A percentile compares a stretch with the other conserved stretches of the same genome.
phyloP scores from a whole-genome alignment of 108 stramenopile genomes.

The Cyclotella atomus region DNA sequence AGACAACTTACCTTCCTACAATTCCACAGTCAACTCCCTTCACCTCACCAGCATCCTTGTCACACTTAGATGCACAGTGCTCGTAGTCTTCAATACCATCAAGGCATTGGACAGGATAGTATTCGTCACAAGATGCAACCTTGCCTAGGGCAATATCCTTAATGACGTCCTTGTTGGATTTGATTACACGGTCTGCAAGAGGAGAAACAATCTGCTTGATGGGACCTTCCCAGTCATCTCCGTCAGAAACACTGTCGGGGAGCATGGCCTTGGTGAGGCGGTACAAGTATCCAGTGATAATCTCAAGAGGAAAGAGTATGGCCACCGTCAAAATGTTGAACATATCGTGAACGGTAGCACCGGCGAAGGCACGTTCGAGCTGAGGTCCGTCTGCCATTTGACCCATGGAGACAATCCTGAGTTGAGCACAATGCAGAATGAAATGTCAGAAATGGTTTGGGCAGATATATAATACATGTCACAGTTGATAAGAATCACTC shows the following conservation, averaged over 20 bases:
- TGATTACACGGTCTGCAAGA: constrained; percentile 68
- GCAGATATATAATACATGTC: not conserved
- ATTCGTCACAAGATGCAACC: constrained; percentile 50
- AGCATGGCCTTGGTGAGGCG: constrained; percentile 70
- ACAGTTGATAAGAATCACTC: not conserved
- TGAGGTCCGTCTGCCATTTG: constrained; percentile 87
- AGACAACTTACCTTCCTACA: too few relatives aligned
- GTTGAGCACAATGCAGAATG: not conserved
- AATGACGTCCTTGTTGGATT: constrained; percentile 80
- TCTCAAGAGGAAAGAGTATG: constrained; percentile 83
- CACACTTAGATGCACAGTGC: constrained; percentile 49
- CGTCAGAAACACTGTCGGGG: constrained; percentile 38
- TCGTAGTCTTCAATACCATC: constrained; percentile 47
- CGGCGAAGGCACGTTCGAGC: constrained; percentile 89
- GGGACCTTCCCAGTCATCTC: constrained; percentile 82
- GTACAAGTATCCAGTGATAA: constrained; percentile 62
- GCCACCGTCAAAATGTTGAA: constrained; percentile 89
- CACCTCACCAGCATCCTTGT: constrained; percentile 17
- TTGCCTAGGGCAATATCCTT: constrained; percentile 66
- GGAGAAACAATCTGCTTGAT: constrained; percentile 81
- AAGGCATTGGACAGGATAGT: constrained; percentile 69
- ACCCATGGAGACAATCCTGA: constrained; percentile 88
- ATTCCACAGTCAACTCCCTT: constrained; percentile 28
- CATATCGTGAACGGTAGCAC: constrained; percentile 92
- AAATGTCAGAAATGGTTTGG: not conserved